Base-by-base conservation (phyloP, 1,284 basidiomycete species). In the Agaricales sp. region DNA sequence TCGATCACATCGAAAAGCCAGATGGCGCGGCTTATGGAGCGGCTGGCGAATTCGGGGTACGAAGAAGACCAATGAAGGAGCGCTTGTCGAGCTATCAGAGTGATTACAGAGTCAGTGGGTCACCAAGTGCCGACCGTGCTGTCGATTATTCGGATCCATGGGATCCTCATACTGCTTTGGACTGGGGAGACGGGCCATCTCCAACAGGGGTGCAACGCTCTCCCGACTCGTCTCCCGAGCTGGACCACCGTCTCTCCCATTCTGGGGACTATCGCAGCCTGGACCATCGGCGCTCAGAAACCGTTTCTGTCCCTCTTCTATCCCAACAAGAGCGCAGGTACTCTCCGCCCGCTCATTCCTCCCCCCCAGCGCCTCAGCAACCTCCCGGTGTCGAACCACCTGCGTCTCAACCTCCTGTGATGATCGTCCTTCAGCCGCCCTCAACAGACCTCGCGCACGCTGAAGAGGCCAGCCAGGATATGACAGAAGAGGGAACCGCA, bases 281-380 rank as follows among this genome's bases (percentile, higher is more conserved):
- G 46, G 30, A 8, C 37, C 65, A 68, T 2, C 58, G 55, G 23
- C 55, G 59, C 6, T 45, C 53, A 1, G 49, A 53, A 12, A 61
- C 61, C 46, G 62, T 57, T 2, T 57, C 56, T 2, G 55, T 62
- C 26, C 65, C 70, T 4, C 54, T 74, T n/a, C 30, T 35, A 8
- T 35, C 30, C n/a, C n/a, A n/a, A n/a, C n/a, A n/a, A n/a, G n/a
- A n/a, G n/a, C n/a, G n/a, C n/a, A n/a, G n/a, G n/a, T n/a, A n/a
- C n/a, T 8, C 30, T 8, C n/a, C 30, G 30, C 30, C 30, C 8
- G 8, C 30, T 11, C 30, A 8, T 8, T n/a, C 30, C n/a, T 11
- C 30, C 11, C n/a, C 30, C 30, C 30, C 30, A 35, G 11, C 11
- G 30, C 8, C n/a, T 8, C 30, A 35, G 30, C 30, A 11, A 8